Conservation (phyloP, 106 monocot genomes). For the Acorus calamus region DNA sequence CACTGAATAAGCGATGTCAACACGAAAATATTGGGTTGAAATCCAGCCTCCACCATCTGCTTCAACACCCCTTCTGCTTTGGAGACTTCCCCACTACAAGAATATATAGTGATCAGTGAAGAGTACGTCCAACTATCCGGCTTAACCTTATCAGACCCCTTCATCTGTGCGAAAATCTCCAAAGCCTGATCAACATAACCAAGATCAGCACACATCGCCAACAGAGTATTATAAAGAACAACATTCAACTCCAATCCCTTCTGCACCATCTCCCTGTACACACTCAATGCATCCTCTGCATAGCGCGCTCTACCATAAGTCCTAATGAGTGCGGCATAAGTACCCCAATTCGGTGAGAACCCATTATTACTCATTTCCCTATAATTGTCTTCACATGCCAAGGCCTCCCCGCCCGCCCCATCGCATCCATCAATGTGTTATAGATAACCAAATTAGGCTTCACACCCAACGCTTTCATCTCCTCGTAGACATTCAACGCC, state of each 20-base stretch:
- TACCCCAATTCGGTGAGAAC: slow-evolving; percentile 36
- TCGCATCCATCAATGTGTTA: slow-evolving; percentile 69
- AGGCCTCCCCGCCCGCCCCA: slow-evolving; percentile 71
- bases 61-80: slow-evolving; percentile 56
- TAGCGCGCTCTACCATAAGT: slow-evolving; percentile 62
- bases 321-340: slow-evolving; percentile 46
- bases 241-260: slow-evolving; percentile 35
- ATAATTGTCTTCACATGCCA: slow-evolving; percentile 73
- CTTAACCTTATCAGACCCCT: slow-evolving; percentile 23
- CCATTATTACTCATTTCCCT: slow-evolving; percentile 55
- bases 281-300: slow-evolving; percentile 51
- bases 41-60: slow-evolving; percentile 69
- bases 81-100: slow-evolving; percentile 55
- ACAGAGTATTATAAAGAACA: slow-evolving; percentile 62
- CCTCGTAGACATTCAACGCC: slow-evolving; percentile 69
- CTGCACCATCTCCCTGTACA: slow-evolving; percentile 56
- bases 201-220: slow-evolving; percentile 88
- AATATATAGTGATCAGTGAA: slow-evolving; percentile 71
- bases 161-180: slow-evolving; percentile 71
- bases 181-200: slow-evolving; percentile 55
- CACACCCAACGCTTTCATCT: slow-evolving; percentile 74
- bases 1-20: slow-evolving; percentile 84
- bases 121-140: slow-evolving; percentile 90
- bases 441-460: slow-evolving; percentile 69
- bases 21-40: slow-evolving; percentile 72